phyloP scores from a whole-genome alignment of 495 filamentous ascomycete species.

The Penicillium desertorum region DNA sequence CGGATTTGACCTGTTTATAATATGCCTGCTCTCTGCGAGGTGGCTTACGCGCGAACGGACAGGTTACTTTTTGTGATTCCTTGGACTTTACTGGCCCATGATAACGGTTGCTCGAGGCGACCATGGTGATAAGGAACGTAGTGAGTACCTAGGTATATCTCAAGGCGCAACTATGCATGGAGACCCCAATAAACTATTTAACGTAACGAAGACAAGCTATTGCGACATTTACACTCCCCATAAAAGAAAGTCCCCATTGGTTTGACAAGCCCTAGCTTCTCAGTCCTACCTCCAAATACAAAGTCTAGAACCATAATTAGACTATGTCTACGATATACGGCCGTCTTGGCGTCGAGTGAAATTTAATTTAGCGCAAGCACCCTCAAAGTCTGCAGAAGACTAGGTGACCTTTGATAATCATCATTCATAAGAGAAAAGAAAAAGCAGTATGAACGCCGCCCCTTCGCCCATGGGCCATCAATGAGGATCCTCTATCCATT shows the following conservation, averaged over 20 bases:
- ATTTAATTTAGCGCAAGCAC: conserved; percentile 2
- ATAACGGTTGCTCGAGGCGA: background rate
- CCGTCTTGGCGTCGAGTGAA: background rate
- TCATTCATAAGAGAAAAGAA: conserved; percentile 7
- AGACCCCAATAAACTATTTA: background rate
- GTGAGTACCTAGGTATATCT: background rate
- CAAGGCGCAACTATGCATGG: background rate
- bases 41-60: background rate
- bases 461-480: conserved; percentile 4
- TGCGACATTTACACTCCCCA: background rate
- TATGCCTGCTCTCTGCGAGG: conserved; percentile 4
- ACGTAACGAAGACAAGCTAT: background rate
- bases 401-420: conserved; percentile 9
- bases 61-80: background rate
- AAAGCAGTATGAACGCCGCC: conserved; percentile 8
- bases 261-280: background rate
- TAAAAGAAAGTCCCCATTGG: background rate
- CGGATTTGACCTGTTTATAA: conserved; percentile 1
- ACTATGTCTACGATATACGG: background rate
- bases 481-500: background rate
- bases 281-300: background rate
- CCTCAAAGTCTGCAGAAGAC: conserved; percentile 2
- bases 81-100: background rate
- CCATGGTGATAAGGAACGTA: background rate
- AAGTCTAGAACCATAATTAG: background rate